Evolutionary conservation across 345 rosid species (phyloP).

Genomic region (Cardamine occulta): DNA sequence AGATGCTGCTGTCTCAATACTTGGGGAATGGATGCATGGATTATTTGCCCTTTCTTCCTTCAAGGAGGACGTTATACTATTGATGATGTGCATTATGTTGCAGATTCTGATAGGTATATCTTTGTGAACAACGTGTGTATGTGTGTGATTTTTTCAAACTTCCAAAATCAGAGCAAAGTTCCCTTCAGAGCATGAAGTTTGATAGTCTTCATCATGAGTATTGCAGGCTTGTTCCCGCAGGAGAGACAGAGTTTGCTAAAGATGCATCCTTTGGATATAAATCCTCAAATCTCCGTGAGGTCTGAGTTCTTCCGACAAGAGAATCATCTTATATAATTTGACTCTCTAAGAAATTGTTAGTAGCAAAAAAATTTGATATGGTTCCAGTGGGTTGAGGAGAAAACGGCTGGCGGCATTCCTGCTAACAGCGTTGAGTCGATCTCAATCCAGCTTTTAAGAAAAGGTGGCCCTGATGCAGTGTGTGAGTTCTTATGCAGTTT

Average conservation of each 20-base stretch:
- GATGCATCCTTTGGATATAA: constrained; percentile 92
- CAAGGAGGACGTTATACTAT: constrained; percentile 98
- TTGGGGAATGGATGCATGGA: constrained; percentile 97
- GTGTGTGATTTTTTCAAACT: not conserved
- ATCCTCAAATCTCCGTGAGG: constrained; percentile 91
- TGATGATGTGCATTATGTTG: constrained; percentile 87
- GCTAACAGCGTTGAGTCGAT: constrained; percentile 73
- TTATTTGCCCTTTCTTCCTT: constrained; percentile 94
- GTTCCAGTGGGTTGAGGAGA: constrained; percentile 94
- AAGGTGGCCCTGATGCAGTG: constrained; percentile 93
- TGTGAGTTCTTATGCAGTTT: constrained; percentile 74
- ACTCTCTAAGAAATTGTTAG: not conserved
- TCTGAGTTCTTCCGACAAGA: constrained; percentile 37
- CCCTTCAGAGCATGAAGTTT: constrained; percentile 11
- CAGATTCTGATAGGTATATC: constrained; percentile 76
- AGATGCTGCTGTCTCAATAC: constrained; percentile 83
- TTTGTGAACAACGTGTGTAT: constrained; percentile 19
- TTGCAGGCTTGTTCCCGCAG: constrained; percentile 88
- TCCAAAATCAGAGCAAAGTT: constrained; percentile 17
- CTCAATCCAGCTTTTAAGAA: constrained; percentile 77
- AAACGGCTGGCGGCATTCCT: constrained; percentile 70
- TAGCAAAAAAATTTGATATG: constrained; percentile 15
- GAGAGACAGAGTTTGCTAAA: constrained; percentile 95
- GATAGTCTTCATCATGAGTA: constrained; percentile 34
- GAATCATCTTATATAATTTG: constrained; percentile 19